Evolutionary conservation across 257 asterid species (phyloP).

Genomic region (Salvia splendens): DNA sequence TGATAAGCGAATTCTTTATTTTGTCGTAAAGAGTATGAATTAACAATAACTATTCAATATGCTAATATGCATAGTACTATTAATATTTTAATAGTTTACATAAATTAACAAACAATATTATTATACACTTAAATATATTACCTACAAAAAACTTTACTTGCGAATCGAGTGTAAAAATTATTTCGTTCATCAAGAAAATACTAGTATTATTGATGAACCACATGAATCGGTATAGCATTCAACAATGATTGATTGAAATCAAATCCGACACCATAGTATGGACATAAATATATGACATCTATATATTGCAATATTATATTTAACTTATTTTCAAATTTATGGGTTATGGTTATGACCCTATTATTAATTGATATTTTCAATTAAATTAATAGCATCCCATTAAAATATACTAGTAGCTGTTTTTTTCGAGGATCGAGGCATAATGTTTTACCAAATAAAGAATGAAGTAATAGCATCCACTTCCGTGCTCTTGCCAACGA

Average conservation of each 20-base stretch:
- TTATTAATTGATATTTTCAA: conserved; percentile 8
- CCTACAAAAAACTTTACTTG: too few relatives aligned
- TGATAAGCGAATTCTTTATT: too few relatives aligned
- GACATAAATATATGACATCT: conserved; percentile 21
- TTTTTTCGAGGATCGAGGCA: conserved; percentile 45
- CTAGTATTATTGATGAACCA: not conserved
- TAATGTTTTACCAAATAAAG: conserved; percentile 32
- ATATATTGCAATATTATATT: not conserved
- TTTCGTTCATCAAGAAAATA: not conserved
- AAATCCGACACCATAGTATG: conserved; percentile 31
- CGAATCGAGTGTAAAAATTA: not conserved
- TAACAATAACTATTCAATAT: too few relatives aligned
- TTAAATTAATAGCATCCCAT: conserved; percentile 33
- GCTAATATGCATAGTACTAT: too few relatives aligned
- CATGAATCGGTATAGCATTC: not conserved
- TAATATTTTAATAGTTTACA: too few relatives aligned
- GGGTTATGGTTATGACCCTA: not conserved
- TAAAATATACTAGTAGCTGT: not conserved
- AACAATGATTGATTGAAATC: conserved; percentile 17
- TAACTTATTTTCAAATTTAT: conserved; percentile 4
- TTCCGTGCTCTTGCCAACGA: too few relatives aligned
- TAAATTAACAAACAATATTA: too few relatives aligned
- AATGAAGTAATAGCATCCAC: conserved; percentile 33
- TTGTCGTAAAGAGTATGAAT: too few relatives aligned
- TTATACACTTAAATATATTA: too few relatives aligned